phyloP scores from a whole-genome alignment of 2,329 filamentous ascomycete genomes.

The Metarhizium humberi region DNA sequence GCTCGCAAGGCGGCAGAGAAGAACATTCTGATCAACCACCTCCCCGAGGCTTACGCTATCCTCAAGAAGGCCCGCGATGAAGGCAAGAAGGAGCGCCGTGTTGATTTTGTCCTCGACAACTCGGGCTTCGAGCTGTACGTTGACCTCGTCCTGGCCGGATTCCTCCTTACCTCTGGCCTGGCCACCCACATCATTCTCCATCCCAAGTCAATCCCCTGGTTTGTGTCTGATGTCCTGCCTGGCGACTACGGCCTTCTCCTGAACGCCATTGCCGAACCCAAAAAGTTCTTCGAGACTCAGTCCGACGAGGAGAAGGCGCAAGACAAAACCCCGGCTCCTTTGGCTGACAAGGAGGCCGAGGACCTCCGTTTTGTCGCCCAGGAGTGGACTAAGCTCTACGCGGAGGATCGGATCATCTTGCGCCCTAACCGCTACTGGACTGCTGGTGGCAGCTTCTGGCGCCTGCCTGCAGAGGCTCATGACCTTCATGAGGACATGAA shows the following conservation, averaged over 20 bases:
- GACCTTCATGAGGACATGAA: constrained; percentile 69
- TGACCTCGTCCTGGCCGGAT: constrained; percentile 85
- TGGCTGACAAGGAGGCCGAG: constrained; percentile 57
- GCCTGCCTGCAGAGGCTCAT: constrained; percentile 60
- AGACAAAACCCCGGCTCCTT: constrained; percentile 46
- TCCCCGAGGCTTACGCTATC: constrained; percentile 60
- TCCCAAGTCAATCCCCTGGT: constrained; percentile 95
- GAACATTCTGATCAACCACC: constrained; percentile 87
- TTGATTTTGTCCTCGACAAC: constrained; percentile 95
- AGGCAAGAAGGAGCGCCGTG: constrained; percentile 58
- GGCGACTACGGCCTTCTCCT: constrained; percentile 78
- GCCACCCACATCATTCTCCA: constrained; percentile 84
- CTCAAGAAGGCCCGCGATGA: constrained; percentile 56
- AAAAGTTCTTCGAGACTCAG: constrained; percentile 66
- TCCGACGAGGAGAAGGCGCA: constrained; percentile 56
- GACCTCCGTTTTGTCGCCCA: constrained; percentile 70
- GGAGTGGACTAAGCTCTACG: constrained; percentile 72
- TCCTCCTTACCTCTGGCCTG: constrained; percentile 73
- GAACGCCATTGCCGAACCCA: constrained; percentile 66
- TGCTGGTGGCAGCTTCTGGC: constrained; percentile 77
- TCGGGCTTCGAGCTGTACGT: constrained; percentile 96
- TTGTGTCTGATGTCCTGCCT: constrained; percentile 90
- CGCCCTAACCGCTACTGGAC: constrained; percentile 92
- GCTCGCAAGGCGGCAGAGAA: constrained; percentile 80
- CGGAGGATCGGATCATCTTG: constrained; percentile 73